A percentile compares a stretch with the other conserved stretches of the same genome.
These are phyloP conservation scores for Cercospora zeina DNA, from an alignment of 2,329 filamentous ascomycete species.

Conservation along the genomic window DNA sequence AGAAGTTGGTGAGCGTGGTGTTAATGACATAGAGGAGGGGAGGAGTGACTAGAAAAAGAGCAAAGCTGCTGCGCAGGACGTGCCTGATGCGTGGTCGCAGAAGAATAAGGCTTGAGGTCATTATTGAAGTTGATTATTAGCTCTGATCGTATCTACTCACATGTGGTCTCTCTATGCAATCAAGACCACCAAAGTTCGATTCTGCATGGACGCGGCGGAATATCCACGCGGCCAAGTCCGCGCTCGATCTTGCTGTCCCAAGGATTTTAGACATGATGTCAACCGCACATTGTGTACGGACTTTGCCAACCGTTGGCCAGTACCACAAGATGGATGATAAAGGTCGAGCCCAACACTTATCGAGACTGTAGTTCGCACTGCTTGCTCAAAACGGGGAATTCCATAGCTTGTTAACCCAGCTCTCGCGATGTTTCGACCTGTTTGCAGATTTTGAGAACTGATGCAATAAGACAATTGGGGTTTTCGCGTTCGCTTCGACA, in stretches of 20 bases:
- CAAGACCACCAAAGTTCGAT: background rate
- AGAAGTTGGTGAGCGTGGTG: background rate
- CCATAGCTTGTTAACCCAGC: conserved; percentile 7
- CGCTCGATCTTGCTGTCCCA: background rate
- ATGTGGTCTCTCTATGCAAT: background rate
- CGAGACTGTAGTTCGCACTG: background rate
- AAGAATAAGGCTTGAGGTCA: background rate
- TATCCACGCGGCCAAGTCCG: background rate
- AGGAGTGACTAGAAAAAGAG: too few species aligned
- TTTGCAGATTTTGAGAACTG: background rate
- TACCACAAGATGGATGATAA: background rate
- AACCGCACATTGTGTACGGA: background rate
- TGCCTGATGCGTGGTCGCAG: too few species aligned
- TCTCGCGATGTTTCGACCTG: background rate
- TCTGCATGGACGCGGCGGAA: background rate
- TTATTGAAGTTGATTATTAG: background rate
- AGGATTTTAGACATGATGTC: background rate
- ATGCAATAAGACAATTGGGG: background rate
- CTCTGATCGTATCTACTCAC: background rate
- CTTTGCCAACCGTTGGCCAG: background rate
- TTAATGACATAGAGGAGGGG: background rate
- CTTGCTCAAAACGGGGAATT: conserved; percentile 10
- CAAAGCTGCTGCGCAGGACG: too few species aligned
- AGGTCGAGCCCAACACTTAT: background rate
- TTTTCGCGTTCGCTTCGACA: conserved; percentile 4